Evolutionary conservation across 2,329 filamentous ascomycete species (phyloP).

Genomic region (Ascochyta lentis): DNA sequence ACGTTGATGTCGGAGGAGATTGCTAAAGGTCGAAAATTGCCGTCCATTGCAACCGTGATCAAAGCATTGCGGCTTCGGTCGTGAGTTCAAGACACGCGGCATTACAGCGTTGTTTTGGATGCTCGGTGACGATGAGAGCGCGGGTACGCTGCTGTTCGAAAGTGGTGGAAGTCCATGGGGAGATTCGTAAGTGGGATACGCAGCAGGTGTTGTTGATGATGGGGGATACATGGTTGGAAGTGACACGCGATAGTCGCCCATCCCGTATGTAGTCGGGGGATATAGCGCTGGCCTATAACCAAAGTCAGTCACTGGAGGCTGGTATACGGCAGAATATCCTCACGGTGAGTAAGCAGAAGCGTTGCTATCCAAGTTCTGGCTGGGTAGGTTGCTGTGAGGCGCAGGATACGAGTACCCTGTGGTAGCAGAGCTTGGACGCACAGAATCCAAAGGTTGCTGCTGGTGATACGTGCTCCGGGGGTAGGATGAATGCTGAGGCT

Average conservation of each 20-base stretch:
- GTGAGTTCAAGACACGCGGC: constrained; percentile 71
- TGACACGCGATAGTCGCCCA: constrained; percentile 41
- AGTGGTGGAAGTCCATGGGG: constrained; percentile 31
- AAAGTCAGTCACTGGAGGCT: neutral
- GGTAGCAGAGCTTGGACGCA: constrained; percentile 38
- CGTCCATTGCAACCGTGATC: constrained; percentile 96
- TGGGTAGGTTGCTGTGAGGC: constrained; percentile 39
- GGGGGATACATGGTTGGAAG: constrained; percentile 48
- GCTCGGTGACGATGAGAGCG: constrained; percentile 38
- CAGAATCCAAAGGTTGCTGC: constrained; percentile 36
- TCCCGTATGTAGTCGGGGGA: constrained; percentile 43
- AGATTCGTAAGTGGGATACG: constrained; percentile 43
- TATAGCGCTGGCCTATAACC: constrained; percentile 39
- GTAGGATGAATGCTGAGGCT: constrained; percentile 33
- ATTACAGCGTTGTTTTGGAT: constrained; percentile 36
- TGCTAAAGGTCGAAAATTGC: constrained; percentile 96
- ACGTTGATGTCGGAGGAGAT: constrained; percentile 87
- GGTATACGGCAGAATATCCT: constrained; percentile 1
- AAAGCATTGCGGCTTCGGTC: constrained; percentile 96
- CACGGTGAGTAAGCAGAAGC: constrained; percentile 44
- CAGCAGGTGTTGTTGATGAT: constrained; percentile 38
- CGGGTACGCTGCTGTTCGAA: constrained; percentile 26
- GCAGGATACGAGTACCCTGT: constrained; percentile 44
- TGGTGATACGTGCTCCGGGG: constrained; percentile 45
- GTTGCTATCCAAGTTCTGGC: constrained; percentile 37